These are phyloP conservation scores for Linderina pennispora DNA, from an alignment of 192 early-diverging fungal species.

Conservation along the genomic window DNA sequence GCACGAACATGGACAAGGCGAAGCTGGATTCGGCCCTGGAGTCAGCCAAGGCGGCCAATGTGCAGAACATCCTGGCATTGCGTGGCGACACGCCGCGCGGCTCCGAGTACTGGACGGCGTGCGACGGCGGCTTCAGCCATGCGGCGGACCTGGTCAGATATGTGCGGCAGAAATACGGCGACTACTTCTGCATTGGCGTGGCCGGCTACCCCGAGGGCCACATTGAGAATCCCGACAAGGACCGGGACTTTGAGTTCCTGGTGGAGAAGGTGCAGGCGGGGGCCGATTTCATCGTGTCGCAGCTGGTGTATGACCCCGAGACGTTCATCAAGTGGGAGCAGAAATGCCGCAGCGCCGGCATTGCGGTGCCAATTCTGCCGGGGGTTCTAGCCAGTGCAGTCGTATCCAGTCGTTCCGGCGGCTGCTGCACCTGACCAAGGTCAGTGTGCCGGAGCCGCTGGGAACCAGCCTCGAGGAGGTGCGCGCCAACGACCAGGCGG, in stretches of 20 bases:
- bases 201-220: constrained; percentile 87
- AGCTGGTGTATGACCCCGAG: constrained; percentile 86
- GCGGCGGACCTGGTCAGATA: constrained; percentile 88
- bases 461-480: constrained; percentile 76
- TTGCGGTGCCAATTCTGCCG: constrained; percentile 74
- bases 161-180: constrained; percentile 77
- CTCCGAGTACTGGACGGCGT: constrained; percentile 68
- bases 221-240: constrained; percentile 46
- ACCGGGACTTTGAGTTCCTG: constrained; percentile 69
- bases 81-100: constrained; percentile 91
- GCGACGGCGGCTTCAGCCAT: constrained; percentile 64
- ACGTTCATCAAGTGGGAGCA: constrained; percentile 75
- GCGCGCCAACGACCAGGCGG: constrained; percentile 92
- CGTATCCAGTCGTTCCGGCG: constrained; percentile 84
- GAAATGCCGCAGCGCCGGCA: constrained; percentile 66
- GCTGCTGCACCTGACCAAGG: constrained; percentile 80
- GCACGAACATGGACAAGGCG: constrained; percentile 91
- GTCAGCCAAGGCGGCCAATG: constrained; percentile 77
- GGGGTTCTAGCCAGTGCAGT: constrained; percentile 96
- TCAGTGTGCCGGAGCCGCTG: constrained; percentile 72
- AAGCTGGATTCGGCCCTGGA: constrained; percentile 80
- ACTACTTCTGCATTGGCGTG: constrained; percentile 96
- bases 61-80: constrained; percentile 93
- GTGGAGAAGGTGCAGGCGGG: constrained; percentile 87
- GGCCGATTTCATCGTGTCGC: constrained; percentile 93